A percentile compares a stretch with the other conserved stretches of the same genome.
Evolutionary conservation across 2,329 filamentous ascomycete genomes (phyloP).

Genomic region (Podosphaera xanthii): DNA sequence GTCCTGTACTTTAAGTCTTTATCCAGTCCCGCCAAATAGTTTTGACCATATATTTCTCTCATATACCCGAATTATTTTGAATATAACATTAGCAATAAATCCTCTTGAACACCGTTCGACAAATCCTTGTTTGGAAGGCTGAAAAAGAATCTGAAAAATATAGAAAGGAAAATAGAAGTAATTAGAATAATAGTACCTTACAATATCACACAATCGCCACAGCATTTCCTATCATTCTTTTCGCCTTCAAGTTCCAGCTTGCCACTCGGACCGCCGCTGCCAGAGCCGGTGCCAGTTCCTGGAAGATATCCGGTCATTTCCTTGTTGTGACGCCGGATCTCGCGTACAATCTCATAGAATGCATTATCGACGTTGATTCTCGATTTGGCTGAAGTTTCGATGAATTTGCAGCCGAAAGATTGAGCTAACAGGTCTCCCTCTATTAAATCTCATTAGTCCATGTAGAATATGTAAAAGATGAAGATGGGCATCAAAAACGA

Average conservation of each 20-base stretch:
- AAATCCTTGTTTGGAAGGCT: no score
- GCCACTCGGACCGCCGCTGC: constrained; percentile 28
- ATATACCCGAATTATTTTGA: no score
- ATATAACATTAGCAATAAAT: no score
- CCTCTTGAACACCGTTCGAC: no score
- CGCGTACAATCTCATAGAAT: constrained; percentile 94
- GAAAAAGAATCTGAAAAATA: no score
- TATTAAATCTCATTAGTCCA: constrained; percentile 18
- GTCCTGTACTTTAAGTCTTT: no score
- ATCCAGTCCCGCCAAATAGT: no score
- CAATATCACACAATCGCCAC: constrained; percentile 73
- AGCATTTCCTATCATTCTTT: constrained; percentile 55
- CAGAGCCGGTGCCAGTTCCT: constrained; percentile 37
- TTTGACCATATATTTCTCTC: no score
- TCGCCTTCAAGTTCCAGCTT: constrained; percentile 1
- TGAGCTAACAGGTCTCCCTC: constrained; percentile 75
- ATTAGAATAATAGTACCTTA: constrained; percentile 21
- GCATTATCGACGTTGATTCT: constrained; percentile 96
- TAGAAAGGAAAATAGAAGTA: no score
- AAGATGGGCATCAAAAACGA: background rate
- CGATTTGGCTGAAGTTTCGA: constrained; percentile 96
- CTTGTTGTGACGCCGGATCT: constrained; percentile 95
- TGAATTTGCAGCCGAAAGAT: constrained; percentile 90
- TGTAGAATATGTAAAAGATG: background rate
- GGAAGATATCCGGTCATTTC: constrained; percentile 80